Evolutionary conservation across 1,139 yeast genomes (phyloP).

Genomic region (Saccharomyces pastorianus): DNA sequence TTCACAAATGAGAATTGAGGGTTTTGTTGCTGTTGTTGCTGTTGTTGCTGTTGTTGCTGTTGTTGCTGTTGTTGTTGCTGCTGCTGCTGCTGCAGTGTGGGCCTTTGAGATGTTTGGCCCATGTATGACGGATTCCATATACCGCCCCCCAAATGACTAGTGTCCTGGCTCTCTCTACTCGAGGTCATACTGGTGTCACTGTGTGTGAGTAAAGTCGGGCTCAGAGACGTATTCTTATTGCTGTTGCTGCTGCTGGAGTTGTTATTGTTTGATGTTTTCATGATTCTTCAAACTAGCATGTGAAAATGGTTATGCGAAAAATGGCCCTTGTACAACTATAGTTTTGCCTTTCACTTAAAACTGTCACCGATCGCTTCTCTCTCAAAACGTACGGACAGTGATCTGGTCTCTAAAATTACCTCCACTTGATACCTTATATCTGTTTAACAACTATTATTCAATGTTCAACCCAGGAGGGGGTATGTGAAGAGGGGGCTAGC

Average conservation of each 20-base stretch:
- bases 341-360: background rate
- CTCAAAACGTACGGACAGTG: background rate
- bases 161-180: background rate
- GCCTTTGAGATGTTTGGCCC: constrained; percentile 14
- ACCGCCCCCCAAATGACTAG: background rate
- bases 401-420: background rate
- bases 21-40: constrained; percentile 11
- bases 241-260: background rate
- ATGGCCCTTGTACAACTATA: background rate
- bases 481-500: background rate
- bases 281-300: background rate
- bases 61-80: constrained; percentile 11
- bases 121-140: constrained; percentile 16
- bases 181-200: background rate
- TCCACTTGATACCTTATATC: background rate
- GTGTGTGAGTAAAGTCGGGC: background rate
- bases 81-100: constrained; percentile 16
- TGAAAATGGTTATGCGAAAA: background rate
- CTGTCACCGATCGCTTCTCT: background rate
- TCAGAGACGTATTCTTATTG: background rate
- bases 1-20: constrained; percentile 17
- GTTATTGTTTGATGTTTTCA: background rate
- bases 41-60: constrained; percentile 12
- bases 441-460: background rate
- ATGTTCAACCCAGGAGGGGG: background rate